Evolutionary conservation across 345 rosid species (phyloP), one percentile per base, ranked within the genome.

Genomic region (Fremontodendron californicum): DNA sequence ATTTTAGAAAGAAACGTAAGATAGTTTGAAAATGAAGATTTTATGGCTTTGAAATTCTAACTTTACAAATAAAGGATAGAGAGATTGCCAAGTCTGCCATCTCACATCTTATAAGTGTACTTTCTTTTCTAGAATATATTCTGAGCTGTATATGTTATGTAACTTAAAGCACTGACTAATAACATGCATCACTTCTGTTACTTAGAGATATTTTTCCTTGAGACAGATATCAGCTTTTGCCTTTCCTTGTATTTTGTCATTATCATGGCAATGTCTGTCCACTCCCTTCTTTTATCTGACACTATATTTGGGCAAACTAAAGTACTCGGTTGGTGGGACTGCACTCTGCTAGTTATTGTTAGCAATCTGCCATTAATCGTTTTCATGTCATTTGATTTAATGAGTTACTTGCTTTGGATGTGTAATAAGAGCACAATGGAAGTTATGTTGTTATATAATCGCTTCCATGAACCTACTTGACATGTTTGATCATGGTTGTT

Each of bases 401-500:
- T 54, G 12, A 31, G 0, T 13, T 6, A 54, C 23, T 52, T 57
- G 39, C 70, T 37, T 65, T n/a, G 40, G 58, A 57, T 21, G 51
- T 62, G 15, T 61, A 63, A 19, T 27, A 13, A 11, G 27, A 39
- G 40, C 11, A 67, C 7, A 23, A 67, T 25, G 61, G 21, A 9
- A 55, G 9, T 37, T 48, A 0, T 45, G 35, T 25, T 68, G 3
- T 21, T 7, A 29, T 62, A 49, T 29, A 37, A 64, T 19, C 15
- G 15, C 31, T 25, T 68, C 9, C 49, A 43, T 43, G 12, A 48
- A 27, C 40, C 4, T 39, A 42, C 19, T 71, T 76, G 35, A 52
- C 74, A 63, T 62, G 74, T 82, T 48, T 78, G 33, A 18, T 29
- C 35, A n/a, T 37, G 57, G 64, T 42, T 52, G 61, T 61, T 73